Percentiles rank a stretch among this genome's conserved stretches.
phyloP scores from a whole-genome alignment of 2,329 filamentous ascomycete species.

The Diaporthe ampelina region DNA sequence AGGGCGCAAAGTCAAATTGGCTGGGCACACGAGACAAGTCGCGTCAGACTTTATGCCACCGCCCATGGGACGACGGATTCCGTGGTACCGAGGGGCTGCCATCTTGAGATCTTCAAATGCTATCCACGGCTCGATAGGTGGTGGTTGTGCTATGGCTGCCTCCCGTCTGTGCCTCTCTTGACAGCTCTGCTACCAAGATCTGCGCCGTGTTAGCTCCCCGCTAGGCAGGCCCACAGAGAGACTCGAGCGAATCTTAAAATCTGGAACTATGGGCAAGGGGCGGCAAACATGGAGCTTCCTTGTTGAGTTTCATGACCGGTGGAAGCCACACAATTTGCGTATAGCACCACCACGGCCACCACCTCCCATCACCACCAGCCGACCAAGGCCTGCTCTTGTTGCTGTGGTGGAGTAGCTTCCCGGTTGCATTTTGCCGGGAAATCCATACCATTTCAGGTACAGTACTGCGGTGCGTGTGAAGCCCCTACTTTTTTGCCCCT shows the following conservation, averaged over 20 bases:
- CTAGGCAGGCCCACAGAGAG: not conserved
- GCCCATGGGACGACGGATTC: not conserved
- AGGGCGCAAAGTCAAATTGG: not conserved
- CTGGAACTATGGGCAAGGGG: not conserved
- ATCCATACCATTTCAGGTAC: conserved; percentile 24
- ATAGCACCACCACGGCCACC: too few species aligned
- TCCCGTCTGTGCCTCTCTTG: conserved; percentile 32
- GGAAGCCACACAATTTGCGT: conserved; percentile 25
- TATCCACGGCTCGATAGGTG: not conserved
- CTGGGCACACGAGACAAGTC: conserved; percentile 20
- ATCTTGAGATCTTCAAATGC: not conserved
- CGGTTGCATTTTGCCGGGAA: conserved; percentile 27
- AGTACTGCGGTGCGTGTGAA: conserved; percentile 8
- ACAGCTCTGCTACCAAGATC: conserved; percentile 10
- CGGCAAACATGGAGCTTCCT: not conserved
- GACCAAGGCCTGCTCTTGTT: too few species aligned
- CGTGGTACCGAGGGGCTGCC: conserved; percentile 17
- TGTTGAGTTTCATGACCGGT: conserved; percentile 19
- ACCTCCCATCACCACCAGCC: not conserved
- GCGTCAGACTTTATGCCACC: conserved; percentile 16
- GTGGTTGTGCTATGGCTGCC: conserved; percentile 11
- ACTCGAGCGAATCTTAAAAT: conserved; percentile 22
- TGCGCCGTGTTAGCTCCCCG: conserved; percentile 9
- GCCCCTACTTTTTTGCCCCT: conserved; percentile 8
- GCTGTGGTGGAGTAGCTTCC: not conserved